These are phyloP conservation scores for Cercophora samala DNA, from an alignment of 495 filamentous ascomycete species.

Conservation along the genomic window DNA sequence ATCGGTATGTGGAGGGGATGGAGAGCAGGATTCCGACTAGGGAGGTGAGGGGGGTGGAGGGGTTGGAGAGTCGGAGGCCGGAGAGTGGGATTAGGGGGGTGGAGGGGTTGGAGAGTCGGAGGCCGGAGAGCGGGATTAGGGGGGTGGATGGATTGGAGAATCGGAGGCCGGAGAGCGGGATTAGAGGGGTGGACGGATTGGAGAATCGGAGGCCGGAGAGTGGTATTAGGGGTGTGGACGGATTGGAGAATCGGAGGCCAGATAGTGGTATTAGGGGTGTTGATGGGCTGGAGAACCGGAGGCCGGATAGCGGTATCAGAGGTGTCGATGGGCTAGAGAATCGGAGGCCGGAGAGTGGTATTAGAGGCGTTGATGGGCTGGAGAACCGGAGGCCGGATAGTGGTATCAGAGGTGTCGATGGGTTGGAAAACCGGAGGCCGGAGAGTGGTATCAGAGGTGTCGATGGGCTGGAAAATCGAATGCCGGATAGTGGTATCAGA, in stretches of 20 bases:
- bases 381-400: neutral
- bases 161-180: no score
- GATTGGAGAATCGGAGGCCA: no score
- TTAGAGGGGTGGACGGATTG: no score
- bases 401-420: neutral
- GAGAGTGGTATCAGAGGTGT: neutral
- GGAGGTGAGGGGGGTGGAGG: slow-evolving; percentile 15
- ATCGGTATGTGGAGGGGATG: slow-evolving; percentile 45
- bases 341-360: neutral
- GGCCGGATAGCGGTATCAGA: neutral
- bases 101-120: slow-evolving; percentile 4
- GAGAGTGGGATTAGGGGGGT: neutral
- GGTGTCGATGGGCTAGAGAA: neutral
- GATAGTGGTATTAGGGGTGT: neutral
- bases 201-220: no score
- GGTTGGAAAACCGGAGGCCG: neutral
- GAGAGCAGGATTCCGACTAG: slow-evolving; percentile 30
- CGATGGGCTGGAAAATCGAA: neutral
- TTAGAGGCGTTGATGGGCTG: neutral
- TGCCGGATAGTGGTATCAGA: no score
- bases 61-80: slow-evolving; percentile 4
- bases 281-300: neutral
- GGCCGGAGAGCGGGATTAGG: neutral
- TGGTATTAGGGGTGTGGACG: no score
- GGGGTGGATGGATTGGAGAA: neutral